Evolutionary conservation across 2,329 filamentous ascomycete species (phyloP), one percentile per base, ranked within the genome.

Genomic region (Thermoascus crustaceus): DNA sequence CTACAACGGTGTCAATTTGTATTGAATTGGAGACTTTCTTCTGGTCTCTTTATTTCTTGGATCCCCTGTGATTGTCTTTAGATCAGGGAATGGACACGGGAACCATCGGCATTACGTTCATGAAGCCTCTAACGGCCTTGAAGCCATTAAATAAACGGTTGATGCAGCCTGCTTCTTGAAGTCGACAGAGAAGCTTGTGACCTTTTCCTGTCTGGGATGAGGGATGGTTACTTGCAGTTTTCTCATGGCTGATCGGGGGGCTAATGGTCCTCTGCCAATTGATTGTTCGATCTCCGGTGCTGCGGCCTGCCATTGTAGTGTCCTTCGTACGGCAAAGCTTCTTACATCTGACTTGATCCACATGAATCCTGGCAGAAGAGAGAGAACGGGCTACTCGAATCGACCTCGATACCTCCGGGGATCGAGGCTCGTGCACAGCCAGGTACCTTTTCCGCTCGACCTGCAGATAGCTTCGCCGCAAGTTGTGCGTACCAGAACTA

Each of bases 391-490:
- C 25, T 33, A 29, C 29, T 38, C 20, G 35, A 33, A 19, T 14
- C 11, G 21, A 18, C 9, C 16, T 24, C 31, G 30, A 32, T 29
- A 36, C 32, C 22, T 24, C 25, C 11, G 22, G 16, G 32, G 29
- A 36, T 23, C 24, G 40, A 35, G 27, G 13, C 18, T 23, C 29
- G 19, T 37, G 31, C 10, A 41, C 37, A 16, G 35, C 34, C 29
- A 32, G 32, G 32, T 30, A 32, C 30, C 31, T 32, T 34, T 27
- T 38, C 32, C 25, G 26, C 35, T 23, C 30, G 32, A 36, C 48
- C 42, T 54, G 49, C 49, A 55, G 45, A 52, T 33, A 42, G 41
- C 18, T 45, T 39, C 46, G 46, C 43, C 40, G 48, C 48, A 50
- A 41, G 30, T 17, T 18, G 37, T 20, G 25, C 33, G 37, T 38